Conservation (phyloP, 2,329 filamentous ascomycete genomes). For the Colletotrichum liriopes region DNA sequence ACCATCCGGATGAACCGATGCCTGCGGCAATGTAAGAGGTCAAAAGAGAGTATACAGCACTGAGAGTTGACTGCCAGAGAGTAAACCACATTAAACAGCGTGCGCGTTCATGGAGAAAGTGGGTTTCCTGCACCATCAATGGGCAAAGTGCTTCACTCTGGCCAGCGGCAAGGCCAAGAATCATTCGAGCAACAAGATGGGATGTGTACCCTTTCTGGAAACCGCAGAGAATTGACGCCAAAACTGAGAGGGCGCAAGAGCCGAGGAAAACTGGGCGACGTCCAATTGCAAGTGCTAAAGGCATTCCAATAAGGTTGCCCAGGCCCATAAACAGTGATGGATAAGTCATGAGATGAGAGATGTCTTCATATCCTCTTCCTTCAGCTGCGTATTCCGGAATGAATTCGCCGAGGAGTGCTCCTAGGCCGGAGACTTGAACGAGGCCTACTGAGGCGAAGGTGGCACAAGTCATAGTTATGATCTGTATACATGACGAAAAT, state of each 20-base stretch:
- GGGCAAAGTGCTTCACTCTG: slow-evolving; percentile 60
- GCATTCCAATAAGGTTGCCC: slow-evolving; percentile 51
- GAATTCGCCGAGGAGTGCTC: slow-evolving; percentile 30
- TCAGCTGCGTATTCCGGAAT: slow-evolving; percentile 31
- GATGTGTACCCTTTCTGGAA: slow-evolving; percentile 50
- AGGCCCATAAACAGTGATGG: slow-evolving; percentile 49
- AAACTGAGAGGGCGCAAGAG: slow-evolving; percentile 49
- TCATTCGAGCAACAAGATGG: slow-evolving; percentile 56
- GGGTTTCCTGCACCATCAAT: slow-evolving; percentile 58
- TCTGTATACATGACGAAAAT: neutral
- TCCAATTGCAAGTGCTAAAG: slow-evolving; percentile 54
- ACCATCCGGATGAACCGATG: slow-evolving; percentile 60
- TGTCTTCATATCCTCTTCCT: slow-evolving; percentile 28
- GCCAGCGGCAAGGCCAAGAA: slow-evolving; percentile 57
- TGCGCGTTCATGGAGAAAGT: slow-evolving; percentile 62
- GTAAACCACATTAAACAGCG: slow-evolving; percentile 58
- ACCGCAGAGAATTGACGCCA: slow-evolving; percentile 50
- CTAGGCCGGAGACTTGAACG: slow-evolving; percentile 30
- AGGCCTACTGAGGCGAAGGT: slow-evolving; percentile 26
- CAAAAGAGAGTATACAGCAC: slow-evolving; percentile 56
- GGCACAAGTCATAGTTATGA: slow-evolving; percentile 22
- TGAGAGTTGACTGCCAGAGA: slow-evolving; percentile 57
- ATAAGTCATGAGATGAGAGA: slow-evolving; percentile 31
- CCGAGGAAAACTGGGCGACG: slow-evolving; percentile 52
- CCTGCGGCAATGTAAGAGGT: slow-evolving; percentile 59